A percentile compares a stretch with the other conserved stretches of the same genome.
Conservation (phyloP, 2,329 filamentous ascomycete species). For the Chaetomium strumarium region DNA sequence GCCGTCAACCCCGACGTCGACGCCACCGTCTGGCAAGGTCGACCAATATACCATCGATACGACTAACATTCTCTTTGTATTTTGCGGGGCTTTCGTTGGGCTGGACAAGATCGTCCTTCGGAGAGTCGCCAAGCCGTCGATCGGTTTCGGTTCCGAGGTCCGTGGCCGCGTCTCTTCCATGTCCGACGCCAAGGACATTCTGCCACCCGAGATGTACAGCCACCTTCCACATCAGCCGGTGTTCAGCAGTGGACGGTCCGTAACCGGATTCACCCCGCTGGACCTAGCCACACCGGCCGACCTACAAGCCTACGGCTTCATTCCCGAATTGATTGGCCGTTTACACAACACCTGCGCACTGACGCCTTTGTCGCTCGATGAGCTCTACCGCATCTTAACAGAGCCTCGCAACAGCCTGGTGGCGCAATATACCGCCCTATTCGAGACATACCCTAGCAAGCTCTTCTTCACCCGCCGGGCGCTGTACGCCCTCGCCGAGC, state of each 20-base stretch:
- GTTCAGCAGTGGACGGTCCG: conserved; percentile 26
- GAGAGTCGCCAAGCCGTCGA: conserved; percentile 76
- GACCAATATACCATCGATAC: conserved; percentile 76
- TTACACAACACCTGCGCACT: conserved; percentile 86
- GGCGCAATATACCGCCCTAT: conserved; percentile 82
- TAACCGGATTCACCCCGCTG: conserved; percentile 48
- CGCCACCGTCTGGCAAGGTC: conserved; percentile 46
- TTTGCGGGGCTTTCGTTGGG: conserved; percentile 90
- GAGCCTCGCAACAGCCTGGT: conserved; percentile 87
- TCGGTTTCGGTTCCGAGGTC: conserved; percentile 86
- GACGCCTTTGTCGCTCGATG: conserved; percentile 60
- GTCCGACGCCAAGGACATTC: conserved; percentile 47
- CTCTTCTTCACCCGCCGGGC: conserved; percentile 78
- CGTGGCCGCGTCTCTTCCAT: conserved; percentile 47
- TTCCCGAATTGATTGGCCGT: conserved; percentile 92
- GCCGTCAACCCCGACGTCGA: conserved; percentile 39
- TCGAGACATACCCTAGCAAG: conserved; percentile 71
- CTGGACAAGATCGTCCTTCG: conserved; percentile 82
- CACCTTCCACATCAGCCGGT: conserved; percentile 51
- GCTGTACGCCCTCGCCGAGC: conserved; percentile 71
- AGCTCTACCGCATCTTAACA: conserved; percentile 80
- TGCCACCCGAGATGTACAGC: conserved; percentile 56
- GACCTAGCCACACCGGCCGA: conserved; percentile 71
- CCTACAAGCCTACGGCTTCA: conserved; percentile 81
- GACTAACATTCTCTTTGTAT: conserved; percentile 95